Evolutionary conservation across 1,139 yeast genomes (phyloP), one percentile per base, ranked within the genome.

Genomic region (Magnusiomyces suaveolens): DNA sequence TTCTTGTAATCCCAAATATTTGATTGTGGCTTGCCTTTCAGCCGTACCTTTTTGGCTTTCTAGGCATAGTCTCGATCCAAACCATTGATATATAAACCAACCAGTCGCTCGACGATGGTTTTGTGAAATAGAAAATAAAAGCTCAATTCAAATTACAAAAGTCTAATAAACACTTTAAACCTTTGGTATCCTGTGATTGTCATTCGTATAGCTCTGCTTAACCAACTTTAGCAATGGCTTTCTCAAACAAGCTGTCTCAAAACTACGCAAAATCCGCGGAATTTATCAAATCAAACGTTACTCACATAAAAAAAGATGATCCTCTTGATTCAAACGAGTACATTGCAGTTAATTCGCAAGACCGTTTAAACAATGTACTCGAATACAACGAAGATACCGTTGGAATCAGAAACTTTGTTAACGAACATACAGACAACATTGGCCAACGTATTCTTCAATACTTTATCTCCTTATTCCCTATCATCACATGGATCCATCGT

Each of bases 401-500:
- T 6, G 49, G 38, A 2, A 16, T 46, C 24, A n/a, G 49, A 18
- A 32, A 46, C 25, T 46, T n/a, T n/a, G 29, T 43, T 26, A 43
- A 21, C 8, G 46, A 20, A 21, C 26, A 25, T 16, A 46, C 49
- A 2, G 21, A 26, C 2, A 8, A 46, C 16, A 38, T n/a, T n/a
- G 10, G n/a, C 38, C 12, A 26, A 10, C 21, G 46, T 1, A 14
- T 52, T 20, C 63, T 63, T 20, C 56, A 72, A 44, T 89, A 89
- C 64, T 56, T 82, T 2, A 58, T 72, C 21, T 83, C 92, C 1
- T 67, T 89, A 47, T 87, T 89, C 67, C 97, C 97, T 3, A 83
- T 90, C 49, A 69, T 80, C 1, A 72, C 74, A 24, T 89, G 97
- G 97, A 81, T 89, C 54, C 79, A 84, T 59, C 87, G 88, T 65